Evolutionary conservation across 192 early-diverging fungal genomes (phyloP), one percentile per base, ranked within the genome.

Genomic region (Coemansia furcata): DNA sequence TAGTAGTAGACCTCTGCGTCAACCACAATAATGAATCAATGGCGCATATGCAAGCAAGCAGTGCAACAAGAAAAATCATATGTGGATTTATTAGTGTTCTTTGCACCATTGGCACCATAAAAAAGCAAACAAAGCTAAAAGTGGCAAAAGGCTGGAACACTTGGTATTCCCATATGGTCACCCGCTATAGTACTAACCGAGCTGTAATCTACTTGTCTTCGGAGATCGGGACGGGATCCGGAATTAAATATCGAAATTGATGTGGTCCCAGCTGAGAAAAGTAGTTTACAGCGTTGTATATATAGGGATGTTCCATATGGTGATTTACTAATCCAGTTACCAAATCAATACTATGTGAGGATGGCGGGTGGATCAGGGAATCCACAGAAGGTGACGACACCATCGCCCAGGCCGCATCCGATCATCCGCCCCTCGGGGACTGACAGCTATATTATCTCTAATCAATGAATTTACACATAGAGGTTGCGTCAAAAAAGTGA

Each of bases 151-250:
- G 21, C 47, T 50, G 47, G 47, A 23, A 50, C 47, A 50, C 23
- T 50, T 21, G 47, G 47, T 50, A 50, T 50, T 50, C 47, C 47
- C 47, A 50, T 50, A 50, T 46, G 44, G 44, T 46, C 44, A 46
- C 44, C 44, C 44, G 2, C 44, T 46, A 46, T 46, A 46, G 44
- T 50, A 50, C 47, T 50, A 50, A 26, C 47, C 47, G 23, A 50
- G 47, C 47, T 50, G 47, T 50, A 50, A 26, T 15, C 23, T 50
- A 10, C 47, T 50, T 50, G 21, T 50, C 47, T 50, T 46, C n/a
- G 44, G 44, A 46, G 44, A 46, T 46, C 44, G 44, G 44, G 44
- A 46, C 44, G 44, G 44, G 44, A 19, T 46, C 44, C 44, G 44
- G 44, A 46, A 46, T 7, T 46, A 19, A 46, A 19, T 17, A 46